Evolutionary conservation across 2,329 filamentous ascomycete genomes (phyloP).

Genomic region (Stagonosporopsis chrysanthemi): DNA sequence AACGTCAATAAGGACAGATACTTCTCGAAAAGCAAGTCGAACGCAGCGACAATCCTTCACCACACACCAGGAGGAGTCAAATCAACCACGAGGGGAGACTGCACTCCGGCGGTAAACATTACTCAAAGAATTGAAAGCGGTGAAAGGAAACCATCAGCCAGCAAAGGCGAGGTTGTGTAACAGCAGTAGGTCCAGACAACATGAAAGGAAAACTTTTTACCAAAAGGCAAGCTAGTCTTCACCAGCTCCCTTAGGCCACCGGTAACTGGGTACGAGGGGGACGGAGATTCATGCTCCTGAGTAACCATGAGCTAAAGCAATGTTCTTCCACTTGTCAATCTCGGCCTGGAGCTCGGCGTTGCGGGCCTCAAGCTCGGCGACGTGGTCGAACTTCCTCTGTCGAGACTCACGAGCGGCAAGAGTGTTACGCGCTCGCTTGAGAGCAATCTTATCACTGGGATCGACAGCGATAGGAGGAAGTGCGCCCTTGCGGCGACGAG

Average conservation of each 20-base stretch:
- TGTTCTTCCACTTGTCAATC: constrained; percentile 53
- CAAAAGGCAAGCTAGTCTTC: constrained; percentile 41
- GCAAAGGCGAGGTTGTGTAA: constrained; percentile 19
- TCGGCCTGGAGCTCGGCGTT: constrained; percentile 72
- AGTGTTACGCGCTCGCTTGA: constrained; percentile 94
- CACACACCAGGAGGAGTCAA: constrained; percentile 47
- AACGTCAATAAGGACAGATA: constrained; percentile 6
- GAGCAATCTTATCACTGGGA: constrained; percentile 74
- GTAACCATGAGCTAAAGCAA: constrained; percentile 50
- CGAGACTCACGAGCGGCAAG: constrained; percentile 93
- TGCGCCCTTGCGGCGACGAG: constrained; percentile 81
- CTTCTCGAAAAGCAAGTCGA: neutral
- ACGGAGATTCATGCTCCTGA: constrained; percentile 44
- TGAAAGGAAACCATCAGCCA: constrained; percentile 21
- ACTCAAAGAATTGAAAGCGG: constrained; percentile 19
- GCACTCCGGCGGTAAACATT: constrained; percentile 39
- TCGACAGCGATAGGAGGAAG: constrained; percentile 82
- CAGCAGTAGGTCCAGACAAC: constrained; percentile 17
- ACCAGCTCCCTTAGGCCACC: constrained; percentile 48
- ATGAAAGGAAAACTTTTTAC: constrained; percentile 37
- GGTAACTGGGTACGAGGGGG: constrained; percentile 38
- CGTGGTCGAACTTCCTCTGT: constrained; percentile 79
- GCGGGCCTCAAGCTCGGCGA: constrained; percentile 76
- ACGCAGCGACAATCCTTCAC: constrained; percentile 21
- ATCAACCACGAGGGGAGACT: constrained; percentile 48